phyloP scores from a whole-genome alignment of 1,284 basidiomycete species.

The Heimioporus retisporus region DNA sequence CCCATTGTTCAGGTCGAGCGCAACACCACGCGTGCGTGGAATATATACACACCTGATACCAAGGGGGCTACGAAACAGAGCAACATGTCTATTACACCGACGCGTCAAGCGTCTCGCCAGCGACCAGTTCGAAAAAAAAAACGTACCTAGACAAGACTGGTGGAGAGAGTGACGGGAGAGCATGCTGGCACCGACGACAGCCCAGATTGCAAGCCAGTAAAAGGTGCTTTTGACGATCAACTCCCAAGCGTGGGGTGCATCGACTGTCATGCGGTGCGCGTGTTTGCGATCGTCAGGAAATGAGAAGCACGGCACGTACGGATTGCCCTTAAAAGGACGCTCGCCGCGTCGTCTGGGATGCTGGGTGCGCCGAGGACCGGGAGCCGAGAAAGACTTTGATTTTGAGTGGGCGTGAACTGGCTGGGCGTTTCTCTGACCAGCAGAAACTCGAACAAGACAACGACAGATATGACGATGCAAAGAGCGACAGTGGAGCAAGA shows the following conservation, averaged over 20 bases:
- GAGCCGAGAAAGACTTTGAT: neutral
- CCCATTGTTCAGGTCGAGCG: too few relatives aligned
- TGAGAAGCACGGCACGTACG: slow-evolving; percentile 19
- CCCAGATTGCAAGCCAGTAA: slow-evolving; percentile 21
- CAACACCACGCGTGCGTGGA: too few relatives aligned
- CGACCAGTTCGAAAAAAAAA: too few relatives aligned
- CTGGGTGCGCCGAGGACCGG: neutral
- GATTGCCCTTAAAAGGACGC: slow-evolving; percentile 25
- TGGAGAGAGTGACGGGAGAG: slow-evolving; percentile 3
- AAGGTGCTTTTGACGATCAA: slow-evolving; percentile 26
- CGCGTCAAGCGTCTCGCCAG: too few relatives aligned
- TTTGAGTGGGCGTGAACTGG: neutral
- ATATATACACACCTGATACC: slow-evolving; percentile 16
- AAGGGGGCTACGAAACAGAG: neutral
- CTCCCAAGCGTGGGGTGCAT: slow-evolving; percentile 30
- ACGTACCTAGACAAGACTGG: slow-evolving; percentile 4
- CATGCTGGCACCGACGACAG: slow-evolving; percentile 10
- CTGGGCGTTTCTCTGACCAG: slow-evolving; percentile 15
- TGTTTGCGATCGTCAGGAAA: neutral
- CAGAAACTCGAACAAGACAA: slow-evolving; percentile 20
- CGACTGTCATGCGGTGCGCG: slow-evolving; percentile 9
- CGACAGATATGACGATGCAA: slow-evolving; percentile 19
- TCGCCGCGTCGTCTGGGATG: neutral
- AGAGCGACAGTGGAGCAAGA: slow-evolving; percentile 30
- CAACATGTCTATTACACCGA: neutral